phyloP scores from a whole-genome alignment of 306 rosid species.

The Cicer cuneatum region DNA sequence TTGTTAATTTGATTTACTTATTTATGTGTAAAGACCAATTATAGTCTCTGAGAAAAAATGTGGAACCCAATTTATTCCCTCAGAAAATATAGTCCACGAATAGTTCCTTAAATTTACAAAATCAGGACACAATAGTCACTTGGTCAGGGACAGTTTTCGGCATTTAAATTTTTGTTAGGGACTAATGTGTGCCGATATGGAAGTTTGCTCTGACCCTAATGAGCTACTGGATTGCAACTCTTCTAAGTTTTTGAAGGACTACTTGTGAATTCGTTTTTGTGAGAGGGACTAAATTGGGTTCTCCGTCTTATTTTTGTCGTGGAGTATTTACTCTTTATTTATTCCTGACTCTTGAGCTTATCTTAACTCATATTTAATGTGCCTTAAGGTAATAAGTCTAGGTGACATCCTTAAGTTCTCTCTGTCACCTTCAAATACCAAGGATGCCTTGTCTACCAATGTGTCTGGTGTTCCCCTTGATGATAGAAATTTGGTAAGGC shows the following conservation, averaged over 20 bases:
- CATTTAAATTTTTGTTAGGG: background rate
- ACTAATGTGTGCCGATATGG: background rate
- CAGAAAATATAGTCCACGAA: background rate
- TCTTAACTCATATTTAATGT: conserved; percentile 26
- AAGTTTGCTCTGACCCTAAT: too few species aligned
- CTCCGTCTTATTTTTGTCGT: background rate
- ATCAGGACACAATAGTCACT: background rate
- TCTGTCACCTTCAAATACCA: conserved; percentile 75
- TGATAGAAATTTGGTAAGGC: conserved; percentile 82
- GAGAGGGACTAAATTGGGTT: background rate
- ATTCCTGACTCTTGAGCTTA: conserved; percentile 20
- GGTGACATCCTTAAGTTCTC: conserved; percentile 93
- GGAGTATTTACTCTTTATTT: background rate
- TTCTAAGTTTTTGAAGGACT: background rate
- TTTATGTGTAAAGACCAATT: too few species aligned
- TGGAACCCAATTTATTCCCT: background rate
- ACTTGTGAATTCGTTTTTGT: background rate
- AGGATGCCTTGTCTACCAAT: conserved; percentile 83
- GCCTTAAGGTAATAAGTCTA: conserved; percentile 83
- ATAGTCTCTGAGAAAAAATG: background rate
- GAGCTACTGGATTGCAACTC: too few species aligned
- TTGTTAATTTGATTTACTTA: background rate
- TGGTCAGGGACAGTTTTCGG: background rate
- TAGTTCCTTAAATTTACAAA: background rate
- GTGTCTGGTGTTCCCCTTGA: conserved; percentile 93